Base-by-base conservation (phyloP, 331 rosid species). In the Quercus phellos region DNA sequence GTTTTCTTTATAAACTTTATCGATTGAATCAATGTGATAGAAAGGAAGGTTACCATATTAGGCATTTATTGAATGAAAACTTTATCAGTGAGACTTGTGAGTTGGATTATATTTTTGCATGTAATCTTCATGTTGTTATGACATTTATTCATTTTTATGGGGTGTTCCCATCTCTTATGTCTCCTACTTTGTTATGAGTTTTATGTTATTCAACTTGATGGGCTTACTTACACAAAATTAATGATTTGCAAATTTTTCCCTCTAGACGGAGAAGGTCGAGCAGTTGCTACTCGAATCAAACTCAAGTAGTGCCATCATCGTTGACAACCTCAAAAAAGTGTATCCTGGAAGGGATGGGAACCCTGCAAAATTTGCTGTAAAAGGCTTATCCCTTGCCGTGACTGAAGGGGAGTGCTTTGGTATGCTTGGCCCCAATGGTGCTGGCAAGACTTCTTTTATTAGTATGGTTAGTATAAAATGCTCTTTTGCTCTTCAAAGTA, bases 341-440 rank as follows among this genome's bases (percentile, higher is more conserved):
- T 95, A 95, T 85, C 93, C 90, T 0, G 93, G 92, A 74, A 90
- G 81, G 79, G 99, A 95, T 53, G 98, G 99, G 29, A 95, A 95
- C 87, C 98, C 92, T 1, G 90, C 85, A 42, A 92, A 92, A 78
- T 74, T 78, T 80, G 99, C 99, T 0, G 98, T 95, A 72, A 91
- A 76, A 80, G 99, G 94, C 42, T 46, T 94, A 79, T 94, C 99
- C 70, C 97, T 94, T 84, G 94, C 97, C 74, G 75, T 94, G 80
- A 87, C 89, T 74, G 90, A 87, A 66, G 98, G 98, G 38, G 98
- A 92, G 64, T 94, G 99, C 89, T 94, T 94, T 72, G 98, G 99
- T 67, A 92, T 92, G 97, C 97, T 95, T 73, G 99, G 99, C 69
- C 99, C 98, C 53, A 95, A 95, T 63, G 99, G 98, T 74, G 99